Percentiles rank a stretch among this genome's conserved stretches.
Conservation (phyloP, 331 rosid genomes). For the Prunus yedoensis region DNA sequence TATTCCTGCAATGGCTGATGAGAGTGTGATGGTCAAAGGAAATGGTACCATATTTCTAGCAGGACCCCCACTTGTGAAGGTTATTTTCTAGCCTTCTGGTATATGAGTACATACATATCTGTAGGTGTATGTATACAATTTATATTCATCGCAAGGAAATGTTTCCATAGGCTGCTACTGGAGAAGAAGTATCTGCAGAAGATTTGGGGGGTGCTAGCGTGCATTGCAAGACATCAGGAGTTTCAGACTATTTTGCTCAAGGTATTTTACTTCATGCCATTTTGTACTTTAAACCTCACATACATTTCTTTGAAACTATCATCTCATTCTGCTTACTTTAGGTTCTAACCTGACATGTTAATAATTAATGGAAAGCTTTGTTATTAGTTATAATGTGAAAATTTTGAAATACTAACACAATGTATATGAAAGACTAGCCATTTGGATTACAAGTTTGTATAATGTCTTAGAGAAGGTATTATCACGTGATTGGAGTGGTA, state of each 20-base stretch:
- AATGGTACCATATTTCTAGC: conserved; percentile 94
- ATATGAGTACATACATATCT: neutral
- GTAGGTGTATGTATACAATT: conserved; percentile 6
- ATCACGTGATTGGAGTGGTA: neutral
- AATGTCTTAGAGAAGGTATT: neutral
- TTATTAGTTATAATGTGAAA: neutral
- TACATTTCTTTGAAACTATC: conserved; percentile 5
- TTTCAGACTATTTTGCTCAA: conserved; percentile 95
- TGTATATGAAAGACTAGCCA: neutral
- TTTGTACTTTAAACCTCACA: conserved; percentile 1
- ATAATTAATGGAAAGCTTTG: neutral
- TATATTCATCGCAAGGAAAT: conserved; percentile 28
- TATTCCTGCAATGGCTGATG: conserved; percentile 99
- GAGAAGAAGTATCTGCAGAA: conserved; percentile 94
- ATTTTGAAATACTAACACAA: neutral
- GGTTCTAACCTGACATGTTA: neutral
- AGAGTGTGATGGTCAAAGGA: conserved; percentile 96
- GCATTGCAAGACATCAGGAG: conserved; percentile 95
- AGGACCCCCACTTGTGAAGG: conserved; percentile 98
- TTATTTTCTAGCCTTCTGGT: conserved; percentile 26
- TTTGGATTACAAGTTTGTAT: neutral
- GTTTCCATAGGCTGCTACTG: conserved; percentile 85
- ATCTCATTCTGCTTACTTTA: neutral
- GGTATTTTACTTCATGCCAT: conserved; percentile 42
- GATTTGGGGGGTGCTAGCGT: conserved; percentile 88